Conservation (phyloP, 1,284 basidiomycete genomes). For the Trametes polyzona region DNA sequence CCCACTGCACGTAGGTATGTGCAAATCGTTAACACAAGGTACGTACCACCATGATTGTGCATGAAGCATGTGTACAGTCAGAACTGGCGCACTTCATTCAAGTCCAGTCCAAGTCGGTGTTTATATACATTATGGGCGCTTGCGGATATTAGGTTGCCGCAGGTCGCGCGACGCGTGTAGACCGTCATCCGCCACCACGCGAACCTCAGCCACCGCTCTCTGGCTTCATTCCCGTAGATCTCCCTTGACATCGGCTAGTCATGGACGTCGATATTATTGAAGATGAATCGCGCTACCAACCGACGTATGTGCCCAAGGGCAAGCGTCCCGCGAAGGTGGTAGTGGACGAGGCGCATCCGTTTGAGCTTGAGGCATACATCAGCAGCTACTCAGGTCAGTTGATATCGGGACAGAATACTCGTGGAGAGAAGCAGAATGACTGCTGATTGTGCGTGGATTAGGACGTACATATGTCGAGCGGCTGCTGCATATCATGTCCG, state of each 20-base stretch:
- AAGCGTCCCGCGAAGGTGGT: slow-evolving; percentile 39
- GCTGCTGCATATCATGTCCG: slow-evolving; percentile 64
- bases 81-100: no score
- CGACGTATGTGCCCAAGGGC: slow-evolving; percentile 8
- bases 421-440: background rate
- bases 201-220: background rate
- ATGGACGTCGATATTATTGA: slow-evolving; percentile 38
- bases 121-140: slow-evolving; percentile 4
- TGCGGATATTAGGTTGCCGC: background rate
- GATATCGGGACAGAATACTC: background rate
- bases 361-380: slow-evolving; percentile 76
- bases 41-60: no score
- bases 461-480: slow-evolving; percentile 73
- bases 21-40: no score
- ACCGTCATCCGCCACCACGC: background rate
- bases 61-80: no score
- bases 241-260: background rate
- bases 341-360: slow-evolving; percentile 77
- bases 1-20: no score
- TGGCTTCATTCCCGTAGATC: background rate
- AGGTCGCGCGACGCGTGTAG: background rate
- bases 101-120: no score
- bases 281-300: slow-evolving; percentile 21
- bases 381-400: slow-evolving; percentile 62
- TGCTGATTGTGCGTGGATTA: slow-evolving; percentile 31